Percentiles rank a stretch among this genome's conserved stretches.
Conservation (phyloP, 805 yeast genomes). For the Ogataea pini region DNA sequence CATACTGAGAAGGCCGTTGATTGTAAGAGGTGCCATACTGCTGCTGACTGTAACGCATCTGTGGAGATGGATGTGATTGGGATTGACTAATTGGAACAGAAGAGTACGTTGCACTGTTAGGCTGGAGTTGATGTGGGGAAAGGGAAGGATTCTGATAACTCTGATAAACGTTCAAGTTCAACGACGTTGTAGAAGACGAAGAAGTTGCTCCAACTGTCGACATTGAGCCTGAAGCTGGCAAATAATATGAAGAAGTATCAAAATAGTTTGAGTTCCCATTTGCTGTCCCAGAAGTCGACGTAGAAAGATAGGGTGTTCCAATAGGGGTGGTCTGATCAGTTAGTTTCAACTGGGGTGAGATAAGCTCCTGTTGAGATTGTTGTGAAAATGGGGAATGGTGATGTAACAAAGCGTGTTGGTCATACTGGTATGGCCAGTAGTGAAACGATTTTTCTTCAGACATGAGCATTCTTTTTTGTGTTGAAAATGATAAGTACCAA, state of each 20-base stretch:
- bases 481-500: background rate
- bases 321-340: conserved; percentile 1
- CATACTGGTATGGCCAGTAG: conserved; percentile 19
- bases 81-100: background rate
- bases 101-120: background rate
- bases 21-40: background rate
- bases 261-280: background rate
- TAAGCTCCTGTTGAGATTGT: conserved; percentile 8
- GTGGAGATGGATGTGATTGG: background rate
- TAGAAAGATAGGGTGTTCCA: conserved; percentile 2
- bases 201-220: background rate
- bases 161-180: conserved; percentile 8
- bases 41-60: conserved; percentile 1
- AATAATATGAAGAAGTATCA: conserved; percentile 2
- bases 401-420: conserved; percentile 10
- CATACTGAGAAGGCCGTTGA: conserved; percentile 4
- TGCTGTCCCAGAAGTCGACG: background rate
- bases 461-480: conserved; percentile 25
- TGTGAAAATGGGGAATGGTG: conserved; percentile 10
- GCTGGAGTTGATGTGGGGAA: conserved; percentile 10
- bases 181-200: background rate
- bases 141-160: conserved; percentile 9
- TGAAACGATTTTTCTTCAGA: conserved; percentile 19
- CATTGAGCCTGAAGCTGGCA: conserved; percentile 2
- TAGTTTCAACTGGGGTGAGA: conserved; percentile 6